Evolutionary conservation across 2,329 filamentous ascomycete genomes (phyloP), one percentile per base, ranked within the genome.

Genomic region (Aspergillus piperis): DNA sequence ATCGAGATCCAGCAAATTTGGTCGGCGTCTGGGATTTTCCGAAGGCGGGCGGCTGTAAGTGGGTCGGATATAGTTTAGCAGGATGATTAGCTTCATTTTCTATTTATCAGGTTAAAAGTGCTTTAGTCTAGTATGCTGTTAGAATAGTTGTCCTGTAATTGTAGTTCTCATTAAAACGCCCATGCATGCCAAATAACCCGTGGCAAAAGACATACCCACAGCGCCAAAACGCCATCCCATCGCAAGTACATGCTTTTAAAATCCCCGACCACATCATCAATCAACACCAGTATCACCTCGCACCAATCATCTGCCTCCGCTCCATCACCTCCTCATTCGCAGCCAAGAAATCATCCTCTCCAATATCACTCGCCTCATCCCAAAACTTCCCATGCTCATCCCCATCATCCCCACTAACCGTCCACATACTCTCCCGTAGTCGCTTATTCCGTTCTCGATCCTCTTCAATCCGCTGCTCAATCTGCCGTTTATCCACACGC

Each of bases 401-500:
- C 25, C 85, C 82, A 8, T 83, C 80, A 32, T 86, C 84, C 8
- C 84, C 83, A 30, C 86, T 86, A 2, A 96, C 88, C 0, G 92
- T 91, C 95, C 96, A 99, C 64, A 96, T 96, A 69, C 88, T 92
- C 78, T 99, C 95, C 21, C 95, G 82, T 70, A 94, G 81, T 47
- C 94, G 82, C 82, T 99, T 99, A 76, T 99, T 96, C 47, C 95
- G 83, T 76, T 99, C 95, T 3, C 95, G 83, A 76, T 99, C 95
- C 77, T 99, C 96, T 69, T 99, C 96, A 64, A 99, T 96, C 42
- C 95, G 84, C 80, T 98, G 93, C 78, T 98, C 93, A 56, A 97
- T 90, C 78, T 96, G 91, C 58, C 90, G 85, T 77, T 94, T 95
- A 71, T 97, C 91, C 54, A 95, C 75, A 54, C 83, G 80, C 48